Evolutionary conservation across 768 basidiomycete species (phyloP), one percentile per base, ranked within the genome.

Genomic region (Auricularia sp.): DNA sequence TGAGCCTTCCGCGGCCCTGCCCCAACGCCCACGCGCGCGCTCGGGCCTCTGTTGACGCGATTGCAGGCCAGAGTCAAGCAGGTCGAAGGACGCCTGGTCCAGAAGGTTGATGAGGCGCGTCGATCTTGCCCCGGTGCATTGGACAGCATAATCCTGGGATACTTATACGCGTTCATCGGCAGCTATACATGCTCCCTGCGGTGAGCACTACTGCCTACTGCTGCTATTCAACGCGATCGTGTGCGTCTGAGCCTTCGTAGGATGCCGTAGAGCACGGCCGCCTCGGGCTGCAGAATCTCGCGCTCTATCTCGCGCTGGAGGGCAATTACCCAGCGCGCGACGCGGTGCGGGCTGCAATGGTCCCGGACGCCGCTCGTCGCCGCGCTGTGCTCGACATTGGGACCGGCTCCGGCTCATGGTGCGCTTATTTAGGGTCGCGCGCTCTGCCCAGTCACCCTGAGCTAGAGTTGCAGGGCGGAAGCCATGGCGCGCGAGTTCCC

Each of bases 401-500:
- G 36, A 65, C 64, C 21, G 66, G 66, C 4, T 62, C 66, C 3
- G 66, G 66, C 1, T 47, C 35, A n/a, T 67, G 66, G 64, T 65
- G 35, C 23, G 64, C 3, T 35, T 7, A 42, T 14, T 42, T 29
- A 29, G 53, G 18, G 18, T 54, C 53, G 29, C 8, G 53, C 29
- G 29, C n/a, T 59, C 39, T 39, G 29, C 29, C 29, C 35, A 36
- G 16, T 21, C 18, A 51, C 33, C 62, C n/a, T 14, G 35, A 23
- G 16, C 21, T 3, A 21, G n/a, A 60, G 35, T 7, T 59, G 39
- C 36, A 66, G 65, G 66, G 64, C 66, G 36, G 62, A 65, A 10
- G 53, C 65, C 21, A 67, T 67, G 64, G 66, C 64, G 1, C 36
- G 62, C 36, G 61, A 65, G n/a, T 67, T 65, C 47, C 64, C 66